Conservation (phyloP, 148 eudicot genomes). For the Beta vulgaris region DNA sequence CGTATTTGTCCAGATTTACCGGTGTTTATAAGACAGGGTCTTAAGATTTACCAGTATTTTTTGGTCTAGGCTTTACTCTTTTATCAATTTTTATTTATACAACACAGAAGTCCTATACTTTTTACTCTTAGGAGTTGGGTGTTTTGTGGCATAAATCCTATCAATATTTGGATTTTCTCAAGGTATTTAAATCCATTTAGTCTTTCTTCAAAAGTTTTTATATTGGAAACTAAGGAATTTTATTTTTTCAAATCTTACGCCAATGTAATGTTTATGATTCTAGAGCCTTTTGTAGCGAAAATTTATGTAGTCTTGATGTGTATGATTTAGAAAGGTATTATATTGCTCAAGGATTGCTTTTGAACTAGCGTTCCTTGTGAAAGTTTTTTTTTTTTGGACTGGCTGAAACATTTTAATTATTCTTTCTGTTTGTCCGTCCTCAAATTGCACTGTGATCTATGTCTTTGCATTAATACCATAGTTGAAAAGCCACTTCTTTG, state of each 20-base stretch:
- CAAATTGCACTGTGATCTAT: background rate
- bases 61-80: background rate
- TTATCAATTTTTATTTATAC: background rate
- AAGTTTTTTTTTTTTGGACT: too few species aligned
- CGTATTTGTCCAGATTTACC: too few species aligned
- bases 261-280: background rate
- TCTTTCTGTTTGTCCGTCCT: background rate
- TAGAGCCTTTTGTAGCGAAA: too few species aligned
- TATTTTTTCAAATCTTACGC: background rate
- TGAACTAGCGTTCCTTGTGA: too few species aligned
- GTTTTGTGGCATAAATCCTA: background rate
- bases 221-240: too few species aligned
- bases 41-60: background rate
- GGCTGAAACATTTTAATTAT: background rate
- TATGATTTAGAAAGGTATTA: background rate
- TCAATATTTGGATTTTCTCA: background rate
- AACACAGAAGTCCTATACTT: too few species aligned
- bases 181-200: background rate
- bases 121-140: background rate
- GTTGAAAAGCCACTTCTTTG: background rate
- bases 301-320: background rate
- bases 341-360: background rate
- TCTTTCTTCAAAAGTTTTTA: background rate
- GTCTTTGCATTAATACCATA: background rate
- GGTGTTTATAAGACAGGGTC: too few species aligned